Percentiles rank a stretch among this genome's conserved stretches.
Evolutionary conservation across 148 eudicot genomes (phyloP).

Genomic region (Oxyria digyna): DNA sequence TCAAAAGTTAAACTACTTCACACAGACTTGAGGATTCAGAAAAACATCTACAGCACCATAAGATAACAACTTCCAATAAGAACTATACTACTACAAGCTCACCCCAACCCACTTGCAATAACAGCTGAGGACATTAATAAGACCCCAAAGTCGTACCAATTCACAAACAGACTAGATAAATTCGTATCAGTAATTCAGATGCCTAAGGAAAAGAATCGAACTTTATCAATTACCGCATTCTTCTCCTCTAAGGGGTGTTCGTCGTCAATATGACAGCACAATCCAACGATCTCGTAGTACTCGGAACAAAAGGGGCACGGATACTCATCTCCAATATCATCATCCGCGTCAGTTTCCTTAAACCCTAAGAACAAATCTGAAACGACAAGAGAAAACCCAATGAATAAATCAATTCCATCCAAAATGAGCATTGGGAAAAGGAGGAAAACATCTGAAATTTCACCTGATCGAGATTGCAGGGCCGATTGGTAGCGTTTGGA

Average conservation of each 20-base stretch:
- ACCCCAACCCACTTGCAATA: background rate
- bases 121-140: background rate
- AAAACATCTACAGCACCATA: background rate
- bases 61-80: background rate
- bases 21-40: background rate
- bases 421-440: background rate
- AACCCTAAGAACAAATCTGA: slow-evolving; percentile 79
- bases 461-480: slow-evolving; percentile 76
- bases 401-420: background rate
- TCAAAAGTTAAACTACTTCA: background rate
- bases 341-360: slow-evolving; percentile 79
- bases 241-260: slow-evolving; percentile 81
- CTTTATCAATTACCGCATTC: slow-evolving; percentile 57
- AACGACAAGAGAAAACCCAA: slow-evolving; percentile 9
- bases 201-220: background rate
- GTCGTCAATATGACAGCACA: slow-evolving; percentile 90
- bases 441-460: background rate
- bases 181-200: background rate
- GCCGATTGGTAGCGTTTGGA: slow-evolving; percentile 69
- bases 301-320: slow-evolving; percentile 83
- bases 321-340: slow-evolving; percentile 82
- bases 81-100: background rate
- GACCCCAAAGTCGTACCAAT: background rate
- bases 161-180: background rate
- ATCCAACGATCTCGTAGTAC: slow-evolving; percentile 75